Base-by-base conservation (phyloP, 306 rosid genomes). In the Pterocarpus macrocarpus region DNA sequence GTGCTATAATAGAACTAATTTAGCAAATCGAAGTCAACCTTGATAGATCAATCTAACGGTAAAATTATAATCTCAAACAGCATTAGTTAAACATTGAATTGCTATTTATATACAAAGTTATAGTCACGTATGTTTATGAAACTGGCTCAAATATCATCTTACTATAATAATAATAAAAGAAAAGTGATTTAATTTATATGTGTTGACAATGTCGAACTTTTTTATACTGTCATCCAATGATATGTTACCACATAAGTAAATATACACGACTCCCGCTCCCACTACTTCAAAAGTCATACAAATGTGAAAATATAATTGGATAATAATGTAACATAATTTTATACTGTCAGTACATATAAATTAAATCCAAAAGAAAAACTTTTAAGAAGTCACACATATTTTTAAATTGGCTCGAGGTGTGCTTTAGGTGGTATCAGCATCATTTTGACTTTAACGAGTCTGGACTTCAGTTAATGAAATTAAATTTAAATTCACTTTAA, bases 11-110 rank as follows among this genome's bases (percentile, higher is more conserved):
- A 44, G 4, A 8, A 72, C 3, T 55, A 44, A 43, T 75, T 75
- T 59, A 44, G 59, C 69, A 0, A 43, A 43, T 75, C 41, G 34
- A 61, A 75, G 45, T 61, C 69, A 28, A 44, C 36, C n/a, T 64
- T 16, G 17, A 39, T n/a, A n/a, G 10, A 34, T 15, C 30, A 34
- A 64, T 64, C 10, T 15, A 39, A 63, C 22, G 22, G 44, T 64
- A 64, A 35, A 35, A 5, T 5, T 15, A 64, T 64, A 64, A 36
- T 64, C 45, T 35, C 45, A 64, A 13, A 34, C 8, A 62, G 38
- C n/a, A 13, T 32, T 61, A 32, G 28, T 1, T 61, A 11, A 30
- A 30, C 15, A 55, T 14, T 5, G 7, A 50, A 50, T 3, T n/a
- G 9, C 12, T 14, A 55, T n/a, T 4, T n/a, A n/a, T 55, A 1